A percentile compares a stretch with the other conserved stretches of the same genome.
These are phyloP conservation scores for Chaetomidium leptoderma DNA, from an alignment of 495 filamentous ascomycete species.

Conservation along the genomic window DNA sequence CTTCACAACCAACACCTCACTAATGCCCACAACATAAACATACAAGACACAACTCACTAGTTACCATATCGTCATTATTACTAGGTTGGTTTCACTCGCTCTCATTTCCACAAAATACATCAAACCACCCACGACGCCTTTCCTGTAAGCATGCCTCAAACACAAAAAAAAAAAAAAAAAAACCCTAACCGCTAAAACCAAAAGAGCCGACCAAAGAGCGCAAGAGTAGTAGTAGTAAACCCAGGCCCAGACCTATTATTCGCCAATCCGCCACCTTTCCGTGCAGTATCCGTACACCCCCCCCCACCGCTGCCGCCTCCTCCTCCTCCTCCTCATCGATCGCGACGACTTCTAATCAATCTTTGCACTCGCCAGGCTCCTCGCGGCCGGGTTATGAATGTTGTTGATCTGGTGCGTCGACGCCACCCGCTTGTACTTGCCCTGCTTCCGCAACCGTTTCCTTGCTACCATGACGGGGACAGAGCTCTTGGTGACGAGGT, in stretches of 20 bases:
- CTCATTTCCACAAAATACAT: background rate
- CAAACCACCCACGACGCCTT: background rate
- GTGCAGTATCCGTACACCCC: background rate
- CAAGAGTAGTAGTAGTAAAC: background rate
- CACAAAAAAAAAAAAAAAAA: background rate
- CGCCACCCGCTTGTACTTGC: constrained; percentile 59
- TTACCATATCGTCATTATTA: constrained; percentile 1
- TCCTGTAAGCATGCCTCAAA: background rate
- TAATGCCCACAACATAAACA: background rate
- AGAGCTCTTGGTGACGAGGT: constrained; percentile 89
- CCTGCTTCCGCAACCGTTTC: constrained; percentile 71
- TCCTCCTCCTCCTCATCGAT: background rate
- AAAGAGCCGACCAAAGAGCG: background rate
- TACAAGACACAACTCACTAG: background rate
- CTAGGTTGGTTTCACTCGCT: background rate
- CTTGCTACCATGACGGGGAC: constrained; percentile 94
- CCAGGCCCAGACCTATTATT: background rate
- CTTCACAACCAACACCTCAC: too few relatives aligned
- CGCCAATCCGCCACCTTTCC: background rate
- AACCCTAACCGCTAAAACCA: background rate
- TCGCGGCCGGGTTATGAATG: constrained; percentile 56
- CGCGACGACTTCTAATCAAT: constrained; percentile 50
- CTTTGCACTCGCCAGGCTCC: constrained; percentile 60
- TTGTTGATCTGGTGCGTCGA: constrained; percentile 66
- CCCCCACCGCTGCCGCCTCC: background rate